Evolutionary conservation across 2,329 filamentous ascomycete species (phyloP).

Genomic region (Domatiomyces catenatus): DNA sequence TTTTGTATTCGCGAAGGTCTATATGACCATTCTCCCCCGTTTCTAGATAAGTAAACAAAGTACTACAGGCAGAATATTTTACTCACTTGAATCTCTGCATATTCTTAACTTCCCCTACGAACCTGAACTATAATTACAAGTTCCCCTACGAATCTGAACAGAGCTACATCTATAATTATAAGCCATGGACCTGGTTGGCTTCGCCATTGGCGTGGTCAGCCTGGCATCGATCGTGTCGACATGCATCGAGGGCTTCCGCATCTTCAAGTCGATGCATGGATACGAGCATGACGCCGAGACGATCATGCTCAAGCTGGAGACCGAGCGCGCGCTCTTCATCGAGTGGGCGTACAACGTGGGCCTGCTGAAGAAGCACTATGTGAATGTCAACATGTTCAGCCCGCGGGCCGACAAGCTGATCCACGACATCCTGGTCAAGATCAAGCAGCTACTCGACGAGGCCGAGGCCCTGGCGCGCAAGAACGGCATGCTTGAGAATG

Average conservation of each 20-base stretch:
- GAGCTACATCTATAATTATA: no score
- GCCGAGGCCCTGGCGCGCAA: not conserved
- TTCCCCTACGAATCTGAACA: no score
- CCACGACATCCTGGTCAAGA: not conserved
- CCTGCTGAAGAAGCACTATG: not conserved
- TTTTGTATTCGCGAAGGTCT: no score
- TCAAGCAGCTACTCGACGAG: not conserved
- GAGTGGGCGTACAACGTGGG: not conserved
- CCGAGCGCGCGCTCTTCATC: not conserved
- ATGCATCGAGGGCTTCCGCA: not conserved
- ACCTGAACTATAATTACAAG: not conserved
- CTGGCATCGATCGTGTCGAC: not conserved
- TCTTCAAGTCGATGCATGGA: not conserved
- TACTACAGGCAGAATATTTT: not conserved
- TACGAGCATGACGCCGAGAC: not conserved
- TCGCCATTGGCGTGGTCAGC: not conserved
- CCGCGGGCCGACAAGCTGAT: not conserved
- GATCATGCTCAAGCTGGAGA: not conserved
- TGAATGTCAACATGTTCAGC: not conserved
- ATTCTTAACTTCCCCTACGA: not conserved
- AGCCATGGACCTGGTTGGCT: not conserved
- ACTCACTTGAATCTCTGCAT: not conserved
- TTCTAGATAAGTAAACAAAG: not conserved
- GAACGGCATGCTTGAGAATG: not conserved
- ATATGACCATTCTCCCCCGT: no score